phyloP scores from a whole-genome alignment of 352 stramenopile species.

The Phytophthora cryptogea region DNA sequence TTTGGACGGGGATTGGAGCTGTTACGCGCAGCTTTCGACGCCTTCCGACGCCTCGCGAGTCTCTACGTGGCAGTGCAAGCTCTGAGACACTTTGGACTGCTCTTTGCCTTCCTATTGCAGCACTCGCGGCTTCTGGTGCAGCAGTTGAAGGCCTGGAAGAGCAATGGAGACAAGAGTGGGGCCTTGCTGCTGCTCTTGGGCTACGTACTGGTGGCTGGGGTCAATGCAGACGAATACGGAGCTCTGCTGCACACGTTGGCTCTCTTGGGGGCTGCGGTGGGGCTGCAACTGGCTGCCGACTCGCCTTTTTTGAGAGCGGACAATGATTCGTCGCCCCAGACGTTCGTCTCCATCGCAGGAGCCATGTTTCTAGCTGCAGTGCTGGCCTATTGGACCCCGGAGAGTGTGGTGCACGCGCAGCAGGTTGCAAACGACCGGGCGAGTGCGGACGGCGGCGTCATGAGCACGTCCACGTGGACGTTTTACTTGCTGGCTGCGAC shows the following conservation, averaged over 20 bases:
- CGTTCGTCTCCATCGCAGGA: conserved; percentile 40
- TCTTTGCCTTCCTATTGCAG: conserved; percentile 77
- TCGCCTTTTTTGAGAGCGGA: conserved; percentile 9
- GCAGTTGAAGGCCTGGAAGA: conserved; percentile 39
- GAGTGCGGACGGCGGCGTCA: conserved; percentile 25
- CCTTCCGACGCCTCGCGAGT: conserved; percentile 41
- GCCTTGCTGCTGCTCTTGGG: conserved; percentile 49
- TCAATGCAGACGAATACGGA: conserved; percentile 68
- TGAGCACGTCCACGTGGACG: conserved; percentile 24
- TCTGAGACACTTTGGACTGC: conserved; percentile 66
- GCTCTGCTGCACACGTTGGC: conserved; percentile 57
- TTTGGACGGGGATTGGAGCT: conserved; percentile 1
- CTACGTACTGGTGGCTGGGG: conserved; percentile 62
- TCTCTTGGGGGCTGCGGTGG: conserved; percentile 53
- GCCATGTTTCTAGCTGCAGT: conserved; percentile 37
- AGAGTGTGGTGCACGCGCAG: conserved; percentile 33
- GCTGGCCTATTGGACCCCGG: conserved; percentile 35
- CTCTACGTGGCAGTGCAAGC: conserved; percentile 58
- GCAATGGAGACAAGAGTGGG: conserved; percentile 16
- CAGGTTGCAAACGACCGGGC: conserved; percentile 38
- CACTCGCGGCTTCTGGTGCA: conserved; percentile 51
- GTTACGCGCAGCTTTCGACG: conserved; percentile 38
- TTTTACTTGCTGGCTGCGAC: conserved; percentile 24
- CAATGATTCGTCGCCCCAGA: conserved; percentile 18
- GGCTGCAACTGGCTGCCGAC: conserved; percentile 31